Base-by-base conservation (phyloP, 2,329 filamentous ascomycete genomes). In the Penicillium sp. region DNA sequence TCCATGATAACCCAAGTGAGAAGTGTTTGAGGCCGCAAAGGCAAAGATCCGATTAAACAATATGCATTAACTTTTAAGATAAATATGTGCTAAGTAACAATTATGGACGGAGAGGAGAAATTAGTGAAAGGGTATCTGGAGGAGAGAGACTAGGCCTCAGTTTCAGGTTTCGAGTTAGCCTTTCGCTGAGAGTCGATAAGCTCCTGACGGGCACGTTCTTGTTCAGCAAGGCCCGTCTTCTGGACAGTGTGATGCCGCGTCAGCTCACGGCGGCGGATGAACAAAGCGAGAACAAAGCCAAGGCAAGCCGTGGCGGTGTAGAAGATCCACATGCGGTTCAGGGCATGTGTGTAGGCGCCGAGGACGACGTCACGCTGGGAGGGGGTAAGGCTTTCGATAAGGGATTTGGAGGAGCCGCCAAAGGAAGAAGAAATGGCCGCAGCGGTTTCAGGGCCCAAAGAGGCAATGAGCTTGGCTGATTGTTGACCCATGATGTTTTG, bases 91-190 rank as follows among this genome's bases (percentile, higher is more conserved):
- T 13, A 13, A 19, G 15, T 4, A 26, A n/a, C 12, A 17, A 12
- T 31, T 13, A 13, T 15, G 29, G 13, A 15, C 10, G 15, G 28
- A 52, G 45, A 12, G 8, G 6, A 19, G 29, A 17, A 15, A 21
- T 26, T 32, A 49, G 3, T 6, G 35, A 21, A 9, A 24, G 31
- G 17, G 26, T 42, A 31, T 21, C 26, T 4, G 45, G 15, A 33
- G 15, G 12, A 33, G 15, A 22, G 28, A 38, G 2, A 13, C 49
- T 54, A 60, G 9, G 40, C 57, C 26, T 61, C 57, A 9, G 33
- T 24, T 37, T 55, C 74, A 86, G 85, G 67, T 83, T 87, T 61
- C 81, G 84, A 60, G 84, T 83, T 54, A 79, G 84, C 65, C 77
- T 90, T 55, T 35, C 51, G 53, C 42, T 55, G 41, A n/a, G 40